Evolutionary conservation across 805 yeast genomes (phyloP), one percentile per base, ranked within the genome.

Genomic region (Danielia oregonensis): DNA sequence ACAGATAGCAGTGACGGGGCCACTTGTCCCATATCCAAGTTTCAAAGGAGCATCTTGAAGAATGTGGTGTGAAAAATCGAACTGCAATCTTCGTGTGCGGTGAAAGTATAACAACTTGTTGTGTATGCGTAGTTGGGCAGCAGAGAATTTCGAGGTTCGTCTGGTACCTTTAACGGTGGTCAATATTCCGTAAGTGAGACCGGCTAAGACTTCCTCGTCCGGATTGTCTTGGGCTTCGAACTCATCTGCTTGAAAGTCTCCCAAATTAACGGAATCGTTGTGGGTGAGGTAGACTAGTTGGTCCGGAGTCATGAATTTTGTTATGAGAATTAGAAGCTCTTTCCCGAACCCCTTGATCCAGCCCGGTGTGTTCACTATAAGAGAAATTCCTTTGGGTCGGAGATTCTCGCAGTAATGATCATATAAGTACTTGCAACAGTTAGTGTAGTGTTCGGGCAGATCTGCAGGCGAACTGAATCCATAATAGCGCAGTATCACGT

Each of bases 281-380:
- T 46, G 49, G 3, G 57, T 51, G 36, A 88, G 50, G 36, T 78
- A 71, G 0, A 84, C 55, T 16, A 85, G 52, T 40, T 74, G 69
- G 0, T 81, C 72, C 0, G 94, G 86, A 17, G 65, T 57, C 2
- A 74, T 55, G 7, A 55, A 39, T 0, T 48, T 40, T 2, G 79
- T 63, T 2, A 83, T 58, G 17, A 68, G 61, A 11, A 58, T 64
- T n/a, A 85, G 63, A 6, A 88, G 59, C 30, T 78, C 81, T 11
- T 80, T 66, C 0, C 97, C 97, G 42, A 77, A 78, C 0, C 96
- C 97, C 56, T 84, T 85, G 19, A 87, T 74, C 96, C 96, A 88
- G 0, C 96, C 96, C 0, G 96, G 91, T 1, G 89, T 76, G 49
- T 88, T 88, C 4, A 89, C 69, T 1, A 88, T 55, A 3, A 87